Base-by-base conservation (phyloP, 2,329 filamentous ascomycete genomes). In the Lecanicillium sp. region DNA sequence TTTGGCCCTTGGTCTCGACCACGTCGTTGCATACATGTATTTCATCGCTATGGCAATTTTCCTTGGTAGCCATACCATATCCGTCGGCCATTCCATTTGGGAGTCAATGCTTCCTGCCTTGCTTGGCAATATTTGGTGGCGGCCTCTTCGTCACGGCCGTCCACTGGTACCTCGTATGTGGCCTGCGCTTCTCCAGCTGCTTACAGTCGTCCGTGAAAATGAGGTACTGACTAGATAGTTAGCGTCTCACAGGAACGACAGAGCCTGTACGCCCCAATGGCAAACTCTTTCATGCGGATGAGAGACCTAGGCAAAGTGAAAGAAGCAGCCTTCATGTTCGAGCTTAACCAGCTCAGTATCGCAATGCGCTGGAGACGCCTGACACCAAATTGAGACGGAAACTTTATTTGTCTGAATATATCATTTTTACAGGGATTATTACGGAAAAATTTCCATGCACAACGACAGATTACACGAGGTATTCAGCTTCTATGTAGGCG, bases 1-100 rank as follows among this genome's bases (percentile, higher is more conserved):
- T 79, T 52, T 79, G 76, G 67, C 67, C 1, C 62, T 75, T 2
- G 71, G 68, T 2, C 65, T 77, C 6, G 74, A 79, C 48, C 76
- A 79, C 61, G 73, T 77, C 35, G 68, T 78, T n/a, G 74, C 74
- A 15, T 78, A 78, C 53, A 77, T 76, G 73, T 74, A 69, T 44
- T 72, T 74, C 45, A 63, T 72, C 15, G 72, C 74, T 1, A 60
- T 75, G 47, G 72, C 63, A 1, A 75, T 79, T 29, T 79, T 67
- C 60, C 56, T 72, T 4, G 62, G 64, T 1, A 65, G 70, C 0
- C 66, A 69, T 0, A 61, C 60, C 0, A 65, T 78, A 20, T 66
- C 59, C 1, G 66, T 74, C 0, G 63, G 68, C 0, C 63, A 75
- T 44, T 79, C 78, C 52, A 74, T 79, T 54, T 78, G 73, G 72